Conservation (phyloP, 2,329 filamentous ascomycete species). For the Nigrospora sphaerica region DNA sequence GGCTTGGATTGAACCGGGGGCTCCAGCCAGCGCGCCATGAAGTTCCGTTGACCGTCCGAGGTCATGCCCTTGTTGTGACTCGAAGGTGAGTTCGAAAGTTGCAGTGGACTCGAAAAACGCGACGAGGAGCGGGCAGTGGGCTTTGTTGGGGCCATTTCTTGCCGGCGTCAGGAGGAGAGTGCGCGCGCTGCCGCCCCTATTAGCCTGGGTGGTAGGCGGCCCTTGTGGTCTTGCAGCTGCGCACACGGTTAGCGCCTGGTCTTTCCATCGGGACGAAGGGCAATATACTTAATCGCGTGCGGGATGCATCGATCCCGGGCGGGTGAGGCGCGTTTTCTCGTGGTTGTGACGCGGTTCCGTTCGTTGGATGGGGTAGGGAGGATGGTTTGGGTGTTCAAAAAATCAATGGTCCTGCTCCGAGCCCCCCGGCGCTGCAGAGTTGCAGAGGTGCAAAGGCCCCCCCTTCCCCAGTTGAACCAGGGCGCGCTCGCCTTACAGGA, state of each 20-base stretch:
- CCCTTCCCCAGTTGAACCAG: not conserved
- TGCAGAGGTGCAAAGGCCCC: not conserved
- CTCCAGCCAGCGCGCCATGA: slow-evolving; percentile 54
- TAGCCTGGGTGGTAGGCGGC: not conserved
- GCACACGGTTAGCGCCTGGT: not conserved
- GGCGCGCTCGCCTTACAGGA: no score
- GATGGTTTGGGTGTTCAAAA: slow-evolving; percentile 3
- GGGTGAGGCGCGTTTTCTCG: slow-evolving; percentile 2
- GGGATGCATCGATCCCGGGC: not conserved
- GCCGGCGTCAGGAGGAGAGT: not conserved
- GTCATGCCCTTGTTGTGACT: slow-evolving; percentile 13
- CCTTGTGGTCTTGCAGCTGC: no score
- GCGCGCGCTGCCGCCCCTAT: slow-evolving; percentile 4
- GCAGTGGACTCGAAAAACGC: slow-evolving; percentile 47
- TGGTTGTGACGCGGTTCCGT: not conserved
- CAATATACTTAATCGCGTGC: not conserved
- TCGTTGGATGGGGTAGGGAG: not conserved
- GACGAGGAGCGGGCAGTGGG: slow-evolving; percentile 28
- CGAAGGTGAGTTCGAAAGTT: slow-evolving; percentile 27
- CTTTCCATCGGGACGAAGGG: not conserved
- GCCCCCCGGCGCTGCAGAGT: not conserved
- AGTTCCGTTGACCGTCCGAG: slow-evolving; percentile 33
- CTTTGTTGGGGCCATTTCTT: slow-evolving; percentile 9
- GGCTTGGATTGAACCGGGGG: slow-evolving; percentile 52
- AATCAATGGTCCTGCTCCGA: not conserved